A percentile compares a stretch with the other conserved stretches of the same genome.
These are phyloP conservation scores for Mrakia frigida DNA, from an alignment of 768 basidiomycete genomes.

Conservation along the genomic window DNA sequence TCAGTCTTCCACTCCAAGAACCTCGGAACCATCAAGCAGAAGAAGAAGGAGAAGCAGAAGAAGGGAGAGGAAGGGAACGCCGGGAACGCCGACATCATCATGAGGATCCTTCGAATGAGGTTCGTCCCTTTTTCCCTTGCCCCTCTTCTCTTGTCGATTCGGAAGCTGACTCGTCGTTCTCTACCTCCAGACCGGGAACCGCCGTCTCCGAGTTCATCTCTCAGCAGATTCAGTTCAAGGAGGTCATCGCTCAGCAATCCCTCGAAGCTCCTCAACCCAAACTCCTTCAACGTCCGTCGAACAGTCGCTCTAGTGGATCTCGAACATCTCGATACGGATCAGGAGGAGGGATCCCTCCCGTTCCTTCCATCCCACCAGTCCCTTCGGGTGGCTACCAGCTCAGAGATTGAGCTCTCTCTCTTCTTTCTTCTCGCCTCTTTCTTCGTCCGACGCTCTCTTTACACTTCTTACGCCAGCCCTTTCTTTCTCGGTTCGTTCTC, in stretches of 20 bases:
- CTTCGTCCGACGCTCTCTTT: not conserved
- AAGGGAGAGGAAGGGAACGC: slow-evolving; percentile 52
- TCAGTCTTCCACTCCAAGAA: slow-evolving; percentile 89
- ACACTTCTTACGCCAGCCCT: not conserved
- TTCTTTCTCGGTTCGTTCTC: no score
- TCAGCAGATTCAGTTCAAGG: slow-evolving; percentile 31
- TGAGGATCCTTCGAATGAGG: slow-evolving; percentile 95
- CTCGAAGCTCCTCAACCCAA: slow-evolving; percentile 16
- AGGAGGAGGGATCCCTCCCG: slow-evolving; percentile 23
- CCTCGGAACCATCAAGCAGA: slow-evolving; percentile 88
- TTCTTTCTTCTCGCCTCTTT: not conserved
- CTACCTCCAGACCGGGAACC: slow-evolving; percentile 15
- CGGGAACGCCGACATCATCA: slow-evolving; percentile 78
- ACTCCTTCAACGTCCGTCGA: slow-evolving; percentile 17
- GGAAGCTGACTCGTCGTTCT: not conserved
- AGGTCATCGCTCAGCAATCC: slow-evolving; percentile 26
- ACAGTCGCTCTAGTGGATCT: not conserved
- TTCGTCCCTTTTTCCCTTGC: slow-evolving; percentile 43
- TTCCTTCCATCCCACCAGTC: slow-evolving; percentile 10
- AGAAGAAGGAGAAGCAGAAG: slow-evolving; percentile 85
- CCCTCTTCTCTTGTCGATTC: not conserved
- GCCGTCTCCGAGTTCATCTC: slow-evolving; percentile 32
- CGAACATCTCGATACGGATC: not conserved
- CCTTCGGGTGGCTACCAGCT: slow-evolving; percentile 10
- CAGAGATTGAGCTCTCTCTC: slow-evolving; percentile 1